phyloP scores from a whole-genome alignment of 768 basidiomycete genomes.

The Lactarius trivialis region DNA sequence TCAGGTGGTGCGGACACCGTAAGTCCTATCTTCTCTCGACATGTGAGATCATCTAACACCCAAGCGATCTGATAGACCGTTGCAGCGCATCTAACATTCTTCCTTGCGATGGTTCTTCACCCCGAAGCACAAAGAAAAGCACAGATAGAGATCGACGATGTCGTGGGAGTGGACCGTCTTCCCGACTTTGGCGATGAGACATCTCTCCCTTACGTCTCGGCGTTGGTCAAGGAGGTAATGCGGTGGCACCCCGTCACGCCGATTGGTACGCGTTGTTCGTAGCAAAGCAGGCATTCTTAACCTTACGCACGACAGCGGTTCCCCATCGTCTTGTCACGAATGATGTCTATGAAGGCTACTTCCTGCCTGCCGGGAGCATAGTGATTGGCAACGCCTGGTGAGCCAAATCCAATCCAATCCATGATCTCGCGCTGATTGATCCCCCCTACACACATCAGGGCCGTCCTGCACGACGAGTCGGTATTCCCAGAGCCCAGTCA shows the following conservation, averaged over 20 bases:
- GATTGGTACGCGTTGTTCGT: slow-evolving; percentile 12
- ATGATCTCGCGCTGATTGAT: neutral
- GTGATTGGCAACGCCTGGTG: slow-evolving; percentile 25
- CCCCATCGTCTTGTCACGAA: slow-evolving; percentile 24
- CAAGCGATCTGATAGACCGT: slow-evolving; percentile 21
- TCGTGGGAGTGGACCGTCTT: slow-evolving; percentile 27
- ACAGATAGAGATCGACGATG: slow-evolving; percentile 28
- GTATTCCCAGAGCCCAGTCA: slow-evolving; percentile 13
- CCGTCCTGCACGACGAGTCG: slow-evolving; percentile 14
- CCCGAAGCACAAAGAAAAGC: slow-evolving; percentile 27
- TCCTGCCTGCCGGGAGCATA: slow-evolving; percentile 30
- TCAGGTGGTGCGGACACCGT: slow-evolving; percentile 21
- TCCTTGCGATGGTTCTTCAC: slow-evolving; percentile 30
- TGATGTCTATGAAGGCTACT: slow-evolving; percentile 27
- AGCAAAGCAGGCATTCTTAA: neutral
- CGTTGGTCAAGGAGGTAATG: slow-evolving; percentile 26
- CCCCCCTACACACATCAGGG: slow-evolving; percentile 10
- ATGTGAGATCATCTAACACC: neutral
- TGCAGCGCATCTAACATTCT: slow-evolving; percentile 26
- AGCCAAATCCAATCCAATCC: neutral
- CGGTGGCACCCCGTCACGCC: slow-evolving; percentile 25
- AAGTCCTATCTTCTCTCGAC: slow-evolving; percentile 6
- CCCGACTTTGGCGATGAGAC: slow-evolving; percentile 25
- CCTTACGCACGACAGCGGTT: slow-evolving; percentile 14
- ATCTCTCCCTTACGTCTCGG: slow-evolving; percentile 26